phyloP scores from a whole-genome alignment of 2,329 filamentous ascomycete genomes.

The Dichotomopilus funicola region DNA sequence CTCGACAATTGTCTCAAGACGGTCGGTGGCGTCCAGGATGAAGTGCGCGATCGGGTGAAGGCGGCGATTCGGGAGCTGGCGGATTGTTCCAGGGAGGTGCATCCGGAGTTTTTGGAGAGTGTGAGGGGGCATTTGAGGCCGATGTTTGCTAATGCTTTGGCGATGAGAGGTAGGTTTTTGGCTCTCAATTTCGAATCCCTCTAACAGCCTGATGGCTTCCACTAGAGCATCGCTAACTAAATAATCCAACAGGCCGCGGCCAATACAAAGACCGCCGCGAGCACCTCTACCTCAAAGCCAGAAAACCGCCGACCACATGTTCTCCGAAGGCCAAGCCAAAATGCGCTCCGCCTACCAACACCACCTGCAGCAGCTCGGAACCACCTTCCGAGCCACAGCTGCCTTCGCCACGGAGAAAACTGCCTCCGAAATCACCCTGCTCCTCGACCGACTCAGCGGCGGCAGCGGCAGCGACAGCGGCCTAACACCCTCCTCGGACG shows the following conservation, averaged over 20 bases:
- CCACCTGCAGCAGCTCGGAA: neutral
- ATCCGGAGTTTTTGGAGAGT: neutral
- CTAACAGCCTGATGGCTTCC: neutral
- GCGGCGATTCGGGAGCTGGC: neutral
- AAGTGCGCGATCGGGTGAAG: neutral
- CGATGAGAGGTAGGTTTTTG: neutral
- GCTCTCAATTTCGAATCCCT: neutral
- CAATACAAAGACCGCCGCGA: neutral
- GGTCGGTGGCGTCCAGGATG: neutral
- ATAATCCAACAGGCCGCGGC: neutral
- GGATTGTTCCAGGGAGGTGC: neutral
- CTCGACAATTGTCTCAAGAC: too few species aligned
- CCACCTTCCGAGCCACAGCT: neutral
- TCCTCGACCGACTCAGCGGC: neutral
- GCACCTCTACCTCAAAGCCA: neutral
- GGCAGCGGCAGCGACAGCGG: neutral
- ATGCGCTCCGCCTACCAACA: neutral
- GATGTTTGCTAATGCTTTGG: neutral
- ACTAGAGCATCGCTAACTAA: neutral
- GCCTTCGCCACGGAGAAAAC: neutral
- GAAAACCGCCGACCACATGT: neutral
- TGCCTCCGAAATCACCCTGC: neutral
- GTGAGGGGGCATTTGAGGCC: neutral
- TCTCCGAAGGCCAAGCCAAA: neutral
- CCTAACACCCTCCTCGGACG: neutral